Evolutionary conservation across 345 rosid genomes (phyloP), one percentile per base, ranked within the genome.

Genomic region (Syzygium oleosum): DNA sequence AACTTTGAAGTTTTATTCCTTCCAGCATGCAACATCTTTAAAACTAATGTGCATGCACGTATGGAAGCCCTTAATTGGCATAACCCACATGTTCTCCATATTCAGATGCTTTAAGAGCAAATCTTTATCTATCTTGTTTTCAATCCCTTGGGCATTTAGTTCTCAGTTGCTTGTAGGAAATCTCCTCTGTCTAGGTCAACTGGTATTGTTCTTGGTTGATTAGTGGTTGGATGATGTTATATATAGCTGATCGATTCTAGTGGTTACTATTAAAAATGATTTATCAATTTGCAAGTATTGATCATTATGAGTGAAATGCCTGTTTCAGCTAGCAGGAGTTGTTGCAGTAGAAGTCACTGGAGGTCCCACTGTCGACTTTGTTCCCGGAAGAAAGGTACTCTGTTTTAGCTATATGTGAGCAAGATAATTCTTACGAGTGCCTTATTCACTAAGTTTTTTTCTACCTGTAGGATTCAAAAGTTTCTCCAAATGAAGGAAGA

Each of bases 341-440:
- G 98, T 96, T 92, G 99, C 99, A 55, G 98, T 97, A 29, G 99
- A 97, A 92, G 92, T 96, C 86, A 96, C 99, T 87, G 99, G 99
- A 88, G 99, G 99, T 87, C 99, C 99, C 77, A 91, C 95, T 27
- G 85, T 97, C 88, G 95, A 90, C 65, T 96, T 97, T 86, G 94
- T 93, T 89, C 98, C 98, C 38, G 99, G 99, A 84, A 94, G 98
- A 93, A 95, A 93, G 96, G 99, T 89, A 89, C 93, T 68, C 41
- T 85, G 4, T 68, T 83, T 25, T 84, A 88, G 68, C 83, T 88
- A 22, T 87, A 78, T 86, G 77, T n/a, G 58, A 59, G 15, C 27
- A 86, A 31, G 23, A 23, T 87, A 56, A 63, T 52, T 89, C 88
- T 41, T 12, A n/a, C 65, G 6, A 78, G 19, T 90, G 54, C 54